Percentiles rank a stretch among this genome's conserved stretches.
phyloP scores from a whole-genome alignment of 345 rosid genomes.

The Corymbia maculata region DNA sequence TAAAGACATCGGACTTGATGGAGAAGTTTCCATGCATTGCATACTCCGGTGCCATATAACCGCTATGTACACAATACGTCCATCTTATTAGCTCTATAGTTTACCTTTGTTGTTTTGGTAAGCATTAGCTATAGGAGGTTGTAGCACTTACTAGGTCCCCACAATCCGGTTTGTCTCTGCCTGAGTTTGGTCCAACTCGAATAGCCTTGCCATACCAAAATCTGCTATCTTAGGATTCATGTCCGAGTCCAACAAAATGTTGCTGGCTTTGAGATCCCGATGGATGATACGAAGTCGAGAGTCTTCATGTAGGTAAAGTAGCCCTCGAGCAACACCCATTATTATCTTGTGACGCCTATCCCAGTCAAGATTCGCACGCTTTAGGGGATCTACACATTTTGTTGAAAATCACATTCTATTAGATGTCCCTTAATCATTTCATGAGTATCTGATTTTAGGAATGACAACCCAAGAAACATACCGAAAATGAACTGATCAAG shows the following conservation, averaged over 20 bases:
- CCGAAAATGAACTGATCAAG: conserved; percentile 31
- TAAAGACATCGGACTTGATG: conserved; percentile 40
- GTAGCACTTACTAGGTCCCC: conserved; percentile 28
- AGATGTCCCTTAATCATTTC: background rate
- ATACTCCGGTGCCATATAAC: conserved; percentile 43
- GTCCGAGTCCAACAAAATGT: conserved; percentile 24
- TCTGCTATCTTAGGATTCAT: conserved; percentile 35
- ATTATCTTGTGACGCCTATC: conserved; percentile 22
- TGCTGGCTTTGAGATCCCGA: conserved; percentile 35
- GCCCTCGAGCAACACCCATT: conserved; percentile 29
- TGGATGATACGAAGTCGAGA: conserved; percentile 31
- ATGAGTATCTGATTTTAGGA: fast-evolving
- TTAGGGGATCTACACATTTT: conserved; percentile 5
- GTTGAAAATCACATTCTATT: background rate
- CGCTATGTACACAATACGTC: conserved; percentile 7
- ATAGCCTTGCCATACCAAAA: conserved; percentile 43
- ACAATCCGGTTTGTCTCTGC: conserved; percentile 14
- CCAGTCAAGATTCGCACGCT: conserved; percentile 10
- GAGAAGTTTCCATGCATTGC: conserved; percentile 39
- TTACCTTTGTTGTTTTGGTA: fast-evolving
- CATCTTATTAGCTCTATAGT: fast-evolving
- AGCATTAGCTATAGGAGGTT: fast-evolving
- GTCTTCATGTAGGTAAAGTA: conserved; percentile 39
- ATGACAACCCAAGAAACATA: background rate
- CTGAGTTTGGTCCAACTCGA: conserved; percentile 25